Conservation (phyloP, 2,329 filamentous ascomycete species). For the Neurospora sp. region DNA sequence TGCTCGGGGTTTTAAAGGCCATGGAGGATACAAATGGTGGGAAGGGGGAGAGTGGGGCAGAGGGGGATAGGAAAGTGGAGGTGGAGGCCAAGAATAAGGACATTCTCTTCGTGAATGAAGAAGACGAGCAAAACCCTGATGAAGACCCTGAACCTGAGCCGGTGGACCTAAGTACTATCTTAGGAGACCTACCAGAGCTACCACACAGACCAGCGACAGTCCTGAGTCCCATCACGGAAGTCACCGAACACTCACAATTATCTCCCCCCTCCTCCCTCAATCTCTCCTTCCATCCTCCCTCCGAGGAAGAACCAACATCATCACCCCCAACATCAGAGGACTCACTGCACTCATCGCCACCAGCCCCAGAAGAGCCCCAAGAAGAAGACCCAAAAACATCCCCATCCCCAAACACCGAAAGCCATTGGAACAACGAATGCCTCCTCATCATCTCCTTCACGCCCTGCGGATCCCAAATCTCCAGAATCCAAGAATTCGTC, state of each 20-base stretch:
- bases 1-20: slow-evolving; percentile 22
- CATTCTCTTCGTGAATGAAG: not conserved
- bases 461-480: not conserved
- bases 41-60: slow-evolving; percentile 18
- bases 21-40: not conserved
- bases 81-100: slow-evolving; percentile 11
- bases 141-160: not conserved
- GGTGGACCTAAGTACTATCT: not conserved
- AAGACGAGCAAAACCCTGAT: not conserved
- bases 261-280: not conserved
- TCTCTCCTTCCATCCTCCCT: not conserved
- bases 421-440: not conserved
- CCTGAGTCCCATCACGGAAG: not conserved
- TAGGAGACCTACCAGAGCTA: not conserved
- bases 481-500: slow-evolving; percentile 27
- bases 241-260: not conserved
- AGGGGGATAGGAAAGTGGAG: slow-evolving; percentile 20
- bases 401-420: not conserved
- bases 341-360: not conserved
- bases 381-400: not conserved
- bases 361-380: not conserved
- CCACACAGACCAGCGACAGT: not conserved
- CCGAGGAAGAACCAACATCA: not conserved
- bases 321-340: not conserved
- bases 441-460: not conserved